Percentiles rank a stretch among this genome's conserved stretches.
Evolutionary conservation across 2,329 filamentous ascomycete genomes (phyloP).

Genomic region (Trichoderma sp.): DNA sequence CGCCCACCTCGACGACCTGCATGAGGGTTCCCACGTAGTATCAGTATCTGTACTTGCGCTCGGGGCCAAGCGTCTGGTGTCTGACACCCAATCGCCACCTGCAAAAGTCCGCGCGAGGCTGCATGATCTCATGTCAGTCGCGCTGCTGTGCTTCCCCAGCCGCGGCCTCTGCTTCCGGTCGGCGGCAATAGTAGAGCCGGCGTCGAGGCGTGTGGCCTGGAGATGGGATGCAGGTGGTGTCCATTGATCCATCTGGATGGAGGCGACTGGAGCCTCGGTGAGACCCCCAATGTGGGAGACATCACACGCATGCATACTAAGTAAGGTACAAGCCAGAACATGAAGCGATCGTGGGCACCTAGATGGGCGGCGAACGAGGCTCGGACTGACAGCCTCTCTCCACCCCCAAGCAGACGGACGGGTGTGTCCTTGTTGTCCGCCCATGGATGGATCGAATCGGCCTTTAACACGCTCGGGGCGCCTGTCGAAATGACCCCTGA

Average conservation of each 20-base stretch:
- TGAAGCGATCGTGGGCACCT: too few relatives aligned
- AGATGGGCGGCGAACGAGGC: too few relatives aligned
- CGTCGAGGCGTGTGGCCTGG: background rate
- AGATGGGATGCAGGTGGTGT: background rate
- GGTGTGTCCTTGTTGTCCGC: background rate
- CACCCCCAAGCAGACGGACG: too few relatives aligned
- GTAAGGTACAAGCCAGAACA: too few relatives aligned
- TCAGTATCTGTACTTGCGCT: background rate
- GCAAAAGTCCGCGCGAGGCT: slow-evolving; percentile 19
- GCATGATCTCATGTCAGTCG: slow-evolving; percentile 13
- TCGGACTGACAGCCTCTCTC: too few relatives aligned
- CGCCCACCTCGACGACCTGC: slow-evolving; percentile 9
- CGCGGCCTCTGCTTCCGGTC: background rate
- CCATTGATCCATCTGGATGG: background rate
- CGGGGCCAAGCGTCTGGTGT: background rate
- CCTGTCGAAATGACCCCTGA: slow-evolving; percentile 1
- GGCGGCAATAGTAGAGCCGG: slow-evolving; percentile 18
- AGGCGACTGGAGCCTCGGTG: background rate
- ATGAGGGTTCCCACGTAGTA: background rate
- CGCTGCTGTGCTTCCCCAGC: background rate
- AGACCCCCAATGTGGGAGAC: slow-evolving; percentile 1
- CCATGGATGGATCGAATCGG: slow-evolving; percentile 2
- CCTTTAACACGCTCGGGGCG: background rate
- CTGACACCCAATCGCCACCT: background rate
- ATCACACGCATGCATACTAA: background rate